Conservation (phyloP, 2,329 filamentous ascomycete genomes). For the Aspergillus oerlinghausenensis region DNA sequence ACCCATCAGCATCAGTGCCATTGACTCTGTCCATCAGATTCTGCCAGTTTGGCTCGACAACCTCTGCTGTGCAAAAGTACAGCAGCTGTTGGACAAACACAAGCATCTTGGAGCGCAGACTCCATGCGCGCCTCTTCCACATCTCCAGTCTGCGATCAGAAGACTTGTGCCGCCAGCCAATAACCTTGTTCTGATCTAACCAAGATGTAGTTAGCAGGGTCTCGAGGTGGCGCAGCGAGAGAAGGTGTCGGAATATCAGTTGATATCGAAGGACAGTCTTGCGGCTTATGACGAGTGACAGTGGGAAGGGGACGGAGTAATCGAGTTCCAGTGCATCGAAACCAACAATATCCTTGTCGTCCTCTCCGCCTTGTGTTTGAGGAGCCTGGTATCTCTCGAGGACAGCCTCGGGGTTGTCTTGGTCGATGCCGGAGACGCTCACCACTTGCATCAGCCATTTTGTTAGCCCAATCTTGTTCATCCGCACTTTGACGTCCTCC, state of each 20-base stretch:
- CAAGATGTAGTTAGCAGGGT: slow-evolving; percentile 80
- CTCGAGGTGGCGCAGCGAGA: slow-evolving; percentile 86
- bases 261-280: slow-evolving; percentile 98
- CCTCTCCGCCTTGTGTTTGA: slow-evolving; percentile 59
- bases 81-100: slow-evolving; percentile 95
- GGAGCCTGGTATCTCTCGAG: slow-evolving; percentile 71
- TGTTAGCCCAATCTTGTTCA: slow-evolving; percentile 90
- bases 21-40: slow-evolving; percentile 84
- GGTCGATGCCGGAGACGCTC: slow-evolving; percentile 91
- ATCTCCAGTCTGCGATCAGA: slow-evolving; percentile 70
- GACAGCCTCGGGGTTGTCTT: slow-evolving; percentile 61
- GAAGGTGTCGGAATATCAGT: slow-evolving; percentile 86
- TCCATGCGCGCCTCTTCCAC: slow-evolving; percentile 93
- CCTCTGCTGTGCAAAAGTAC: slow-evolving; percentile 95
- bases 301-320: slow-evolving; percentile 88
- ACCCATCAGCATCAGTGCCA: slow-evolving; percentile 45
- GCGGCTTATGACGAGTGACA: slow-evolving; percentile 90
- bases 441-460: slow-evolving; percentile 95
- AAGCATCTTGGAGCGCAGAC: slow-evolving; percentile 85
- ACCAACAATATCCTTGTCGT: slow-evolving; percentile 79
- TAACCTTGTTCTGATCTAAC: slow-evolving; percentile 79
- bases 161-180: slow-evolving; percentile 78
- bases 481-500: slow-evolving; percentile 94
- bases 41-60: slow-evolving; percentile 97
- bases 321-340: slow-evolving; percentile 93